Evolutionary conservation across 2,329 filamentous ascomycete genomes (phyloP), one percentile per base, ranked within the genome.

Genomic region (Trichoderma endophyticum): DNA sequence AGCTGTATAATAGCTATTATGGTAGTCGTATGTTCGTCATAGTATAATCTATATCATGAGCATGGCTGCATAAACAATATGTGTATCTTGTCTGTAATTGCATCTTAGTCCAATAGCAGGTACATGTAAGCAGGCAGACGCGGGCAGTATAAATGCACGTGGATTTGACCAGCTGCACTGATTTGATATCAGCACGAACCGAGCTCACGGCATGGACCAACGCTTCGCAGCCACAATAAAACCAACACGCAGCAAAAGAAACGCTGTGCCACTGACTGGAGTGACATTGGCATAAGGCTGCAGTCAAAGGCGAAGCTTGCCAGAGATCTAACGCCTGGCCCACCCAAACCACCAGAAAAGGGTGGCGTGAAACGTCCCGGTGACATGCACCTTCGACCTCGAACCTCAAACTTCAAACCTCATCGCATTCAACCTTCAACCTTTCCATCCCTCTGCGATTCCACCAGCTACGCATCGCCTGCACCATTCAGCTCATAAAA

Each of bases 331-430:
- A n/a, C n/a, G n/a, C n/a, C n/a, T 70, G 30, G 57, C 12, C 57
- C 57, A 56, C 48, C 15, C n/a, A 32, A 66, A 24, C 15, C 57
- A 56, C 48, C 21, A 54, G 21, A 66, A 32, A 70, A 61, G 18
- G 39, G 67, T 70, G 67, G 67, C 67, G 67, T 70, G 59, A 70
- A 70, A 70, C 67, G 56, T 68, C 54, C 34, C 60, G 34, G 60
- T 70, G 57, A 63, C 67, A 70, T 70, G 39, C 67, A 70, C 39
- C 24, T 57, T 7, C 34, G 48, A 54, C 48, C 21, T 54, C 21
- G 15, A n/a, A 43, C 39, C 3, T 43, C 39, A 1, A 43, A 43
- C 39, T 7, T 43, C 39, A n/a, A 54, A 54, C 48, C 1, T 54
- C 21, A 54, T 54, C 48, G 48, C 48, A 24, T 24, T 24, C 21